A percentile compares a stretch with the other conserved stretches of the same genome.
These are phyloP conservation scores for Tuber umbilicatum DNA, from an alignment of 495 filamentous ascomycete genomes.

Conservation along the genomic window DNA sequence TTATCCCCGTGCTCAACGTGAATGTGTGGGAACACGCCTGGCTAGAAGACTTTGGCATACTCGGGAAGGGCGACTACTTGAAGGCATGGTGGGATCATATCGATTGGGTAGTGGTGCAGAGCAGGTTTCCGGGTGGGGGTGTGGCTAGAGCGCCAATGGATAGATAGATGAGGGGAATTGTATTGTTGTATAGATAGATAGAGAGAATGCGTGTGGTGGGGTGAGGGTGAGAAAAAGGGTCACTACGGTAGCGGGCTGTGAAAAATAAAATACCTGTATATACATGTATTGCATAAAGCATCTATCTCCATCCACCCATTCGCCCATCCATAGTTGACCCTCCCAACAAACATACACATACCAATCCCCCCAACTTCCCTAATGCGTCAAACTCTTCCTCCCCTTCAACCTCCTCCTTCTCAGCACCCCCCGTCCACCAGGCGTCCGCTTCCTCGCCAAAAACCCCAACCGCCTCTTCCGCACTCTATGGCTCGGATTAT, in stretches of 20 bases:
- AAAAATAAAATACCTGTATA: constrained; percentile 7
- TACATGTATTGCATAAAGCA: constrained; percentile 4
- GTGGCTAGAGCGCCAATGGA: not conserved
- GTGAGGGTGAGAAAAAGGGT: not conserved
- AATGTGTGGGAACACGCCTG: constrained; percentile 97
- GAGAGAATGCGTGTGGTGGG: not conserved
- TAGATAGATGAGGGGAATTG: not conserved
- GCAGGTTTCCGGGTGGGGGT: constrained; percentile 12
- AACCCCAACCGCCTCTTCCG: constrained; percentile 68
- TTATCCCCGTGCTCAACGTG: constrained; percentile 74
- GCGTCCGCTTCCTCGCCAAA: constrained; percentile 53
- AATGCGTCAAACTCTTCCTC: constrained; percentile 58
- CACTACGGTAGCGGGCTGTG: not conserved
- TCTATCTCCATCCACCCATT: not conserved
- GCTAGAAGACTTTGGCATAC: constrained; percentile 75
- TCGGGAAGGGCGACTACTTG: constrained; percentile 68
- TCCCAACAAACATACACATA: not conserved
- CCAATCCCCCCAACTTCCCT: constrained; percentile 11
- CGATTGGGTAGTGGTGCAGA: constrained; percentile 68
- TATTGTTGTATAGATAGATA: not conserved
- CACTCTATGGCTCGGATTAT: constrained; percentile 60
- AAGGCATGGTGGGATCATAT: constrained; percentile 79
- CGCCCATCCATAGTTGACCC: not conserved
- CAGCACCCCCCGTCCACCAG: constrained; percentile 54
- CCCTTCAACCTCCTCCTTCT: constrained; percentile 55